These are phyloP conservation scores for Epichloe brachyelytri DNA, from an alignment of 2,329 filamentous ascomycete genomes.

Conservation along the genomic window DNA sequence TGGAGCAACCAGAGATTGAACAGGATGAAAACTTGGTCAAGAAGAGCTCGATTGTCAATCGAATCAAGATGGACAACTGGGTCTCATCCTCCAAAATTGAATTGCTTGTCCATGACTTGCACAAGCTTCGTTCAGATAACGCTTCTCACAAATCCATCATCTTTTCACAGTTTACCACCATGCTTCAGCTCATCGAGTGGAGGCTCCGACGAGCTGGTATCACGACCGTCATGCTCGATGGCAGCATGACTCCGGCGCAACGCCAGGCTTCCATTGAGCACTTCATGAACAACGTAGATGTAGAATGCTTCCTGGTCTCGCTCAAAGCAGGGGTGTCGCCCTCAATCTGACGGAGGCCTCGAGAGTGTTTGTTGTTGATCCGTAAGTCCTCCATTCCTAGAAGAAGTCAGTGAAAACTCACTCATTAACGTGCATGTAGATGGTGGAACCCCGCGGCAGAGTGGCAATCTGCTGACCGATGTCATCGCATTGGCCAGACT, in stretches of 20 bases:
- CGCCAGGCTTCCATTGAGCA: conserved; percentile 88
- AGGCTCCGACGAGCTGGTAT: conserved; percentile 91
- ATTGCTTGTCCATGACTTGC: conserved; percentile 85
- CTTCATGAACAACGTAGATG: conserved; percentile 90
- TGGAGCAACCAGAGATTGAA: conserved; percentile 90
- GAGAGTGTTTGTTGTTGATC: conserved; percentile 89
- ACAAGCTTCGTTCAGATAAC: conserved; percentile 82
- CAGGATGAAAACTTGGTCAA: conserved; percentile 79
- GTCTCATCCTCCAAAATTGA: conserved; percentile 97
- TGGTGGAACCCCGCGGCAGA: conserved; percentile 99
- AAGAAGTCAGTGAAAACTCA: too few species aligned
- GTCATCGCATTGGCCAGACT: conserved; percentile 89
- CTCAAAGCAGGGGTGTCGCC: conserved; percentile 94
- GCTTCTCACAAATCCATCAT: conserved; percentile 94
- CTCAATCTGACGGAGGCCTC: conserved; percentile 92
- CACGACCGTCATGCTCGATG: conserved; percentile 95
- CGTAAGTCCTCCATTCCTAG: conserved; percentile 43
- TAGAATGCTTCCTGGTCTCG: conserved; percentile 92
- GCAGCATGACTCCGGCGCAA: conserved; percentile 90
- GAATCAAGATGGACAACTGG: conserved; percentile 98
- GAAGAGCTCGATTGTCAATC: conserved; percentile 95
- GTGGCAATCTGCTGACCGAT: conserved; percentile 92
- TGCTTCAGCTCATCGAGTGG: conserved; percentile 96
- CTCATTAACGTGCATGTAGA: conserved; percentile 22
- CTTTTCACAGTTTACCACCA: conserved; percentile 93